phyloP scores from a whole-genome alignment of 2,329 filamentous ascomycete species.

The Epichloe uncinata region DNA sequence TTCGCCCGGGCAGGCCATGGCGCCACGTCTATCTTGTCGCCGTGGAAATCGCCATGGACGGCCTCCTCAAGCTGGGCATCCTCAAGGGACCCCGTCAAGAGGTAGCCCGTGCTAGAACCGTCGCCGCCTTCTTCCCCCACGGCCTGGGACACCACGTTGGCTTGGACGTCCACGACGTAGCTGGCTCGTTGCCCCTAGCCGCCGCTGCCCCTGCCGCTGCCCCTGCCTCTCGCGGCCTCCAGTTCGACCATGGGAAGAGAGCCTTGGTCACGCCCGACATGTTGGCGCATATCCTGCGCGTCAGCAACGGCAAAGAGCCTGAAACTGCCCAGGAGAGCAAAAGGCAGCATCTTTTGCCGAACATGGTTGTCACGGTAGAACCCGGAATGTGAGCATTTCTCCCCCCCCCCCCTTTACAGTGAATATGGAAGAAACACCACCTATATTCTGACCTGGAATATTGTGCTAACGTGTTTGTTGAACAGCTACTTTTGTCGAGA shows the following conservation, averaged over 20 bases:
- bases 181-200: slow-evolving; percentile 21
- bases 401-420: background rate
- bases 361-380: slow-evolving; percentile 68
- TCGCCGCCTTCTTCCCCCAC: slow-evolving; percentile 50
- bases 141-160: slow-evolving; percentile 53
- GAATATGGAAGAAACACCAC: background rate
- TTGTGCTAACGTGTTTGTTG: background rate
- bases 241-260: slow-evolving; percentile 26
- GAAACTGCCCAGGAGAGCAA: slow-evolving; percentile 13
- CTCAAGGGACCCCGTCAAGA: slow-evolving; percentile 49
- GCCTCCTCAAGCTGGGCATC: slow-evolving; percentile 59
- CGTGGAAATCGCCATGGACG: slow-evolving; percentile 56
- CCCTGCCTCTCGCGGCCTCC: slow-evolving; percentile 18
- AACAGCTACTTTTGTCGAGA: slow-evolving; percentile 59
- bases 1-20: slow-evolving; percentile 58
- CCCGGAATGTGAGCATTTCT: slow-evolving; percentile 48
- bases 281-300: slow-evolving; percentile 11
- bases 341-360: slow-evolving; percentile 34
- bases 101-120: slow-evolving; percentile 37
- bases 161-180: slow-evolving; percentile 50
- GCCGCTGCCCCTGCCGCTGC: too few species aligned
- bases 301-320: slow-evolving; percentile 1
- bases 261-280: slow-evolving; percentile 25
- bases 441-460: background rate
- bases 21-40: slow-evolving; percentile 61